These are phyloP conservation scores for Mallotus nudiflorus DNA, from an alignment of 345 rosid genomes.

Conservation along the genomic window DNA sequence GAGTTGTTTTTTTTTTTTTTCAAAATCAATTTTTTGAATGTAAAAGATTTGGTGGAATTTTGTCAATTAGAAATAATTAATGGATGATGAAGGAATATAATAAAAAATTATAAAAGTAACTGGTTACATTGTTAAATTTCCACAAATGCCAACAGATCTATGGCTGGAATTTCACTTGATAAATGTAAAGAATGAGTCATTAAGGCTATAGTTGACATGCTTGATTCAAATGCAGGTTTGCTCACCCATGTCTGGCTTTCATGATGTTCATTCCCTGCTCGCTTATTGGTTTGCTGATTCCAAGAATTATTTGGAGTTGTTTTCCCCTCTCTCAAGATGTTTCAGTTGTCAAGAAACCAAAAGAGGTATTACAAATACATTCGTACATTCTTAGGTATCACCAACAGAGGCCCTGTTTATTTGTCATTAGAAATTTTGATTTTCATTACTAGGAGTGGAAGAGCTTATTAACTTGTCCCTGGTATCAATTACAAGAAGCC, in stretches of 20 bases:
- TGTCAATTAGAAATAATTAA: neutral
- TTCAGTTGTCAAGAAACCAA: conserved; percentile 51
- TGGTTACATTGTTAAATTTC: conserved; percentile 8
- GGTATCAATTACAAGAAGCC: neutral
- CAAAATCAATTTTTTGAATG: neutral
- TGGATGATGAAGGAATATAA: too few species aligned
- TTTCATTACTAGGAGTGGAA: neutral
- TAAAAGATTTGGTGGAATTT: neutral
- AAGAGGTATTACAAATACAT: conserved; percentile 54
- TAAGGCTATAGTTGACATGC: neutral
- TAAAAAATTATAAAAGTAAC: neutral
- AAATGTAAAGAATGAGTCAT: neutral
- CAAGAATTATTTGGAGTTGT: conserved; percentile 52
- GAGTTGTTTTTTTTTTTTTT: neutral
- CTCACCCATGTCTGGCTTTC: conserved; percentile 82
- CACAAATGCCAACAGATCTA: neutral
- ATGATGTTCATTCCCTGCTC: conserved; percentile 85
- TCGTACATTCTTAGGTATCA: neutral
- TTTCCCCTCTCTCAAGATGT: conserved; percentile 62
- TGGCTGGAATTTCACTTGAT: neutral
- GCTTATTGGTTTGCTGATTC: conserved; percentile 72
- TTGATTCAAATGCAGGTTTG: conserved; percentile 72
- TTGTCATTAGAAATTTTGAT: neutral
- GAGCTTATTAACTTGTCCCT: neutral
- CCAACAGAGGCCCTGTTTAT: conserved; percentile 4